Percentiles rank a stretch among this genome's conserved stretches.
phyloP scores from a whole-genome alignment of 768 basidiomycete genomes.

The Phallus indusiatus region DNA sequence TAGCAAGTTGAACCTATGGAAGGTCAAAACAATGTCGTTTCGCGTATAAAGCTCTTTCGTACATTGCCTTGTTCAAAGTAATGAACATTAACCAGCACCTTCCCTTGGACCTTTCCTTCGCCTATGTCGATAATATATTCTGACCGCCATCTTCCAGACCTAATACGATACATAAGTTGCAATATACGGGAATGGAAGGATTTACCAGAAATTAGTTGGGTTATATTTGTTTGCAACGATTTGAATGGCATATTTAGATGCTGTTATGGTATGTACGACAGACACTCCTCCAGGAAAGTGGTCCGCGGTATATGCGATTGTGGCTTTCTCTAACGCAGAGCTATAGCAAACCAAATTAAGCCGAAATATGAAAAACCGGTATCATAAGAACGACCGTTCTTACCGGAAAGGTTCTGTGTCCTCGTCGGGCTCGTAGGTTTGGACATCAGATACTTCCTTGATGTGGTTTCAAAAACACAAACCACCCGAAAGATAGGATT shows the following conservation, averaged over 20 bases:
- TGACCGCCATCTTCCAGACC: constrained; percentile 95
- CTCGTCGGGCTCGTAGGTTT: constrained; percentile 48
- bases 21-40: neutral
- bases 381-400: constrained; percentile 9
- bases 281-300: constrained; percentile 77
- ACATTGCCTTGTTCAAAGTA: constrained; percentile 98
- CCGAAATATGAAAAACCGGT: neutral
- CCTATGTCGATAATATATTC: constrained; percentile 68
- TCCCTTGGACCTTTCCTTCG: constrained; percentile 54
- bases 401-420: constrained; percentile 75
- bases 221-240: constrained; percentile 97
- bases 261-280: constrained; percentile 37
- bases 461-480: neutral
- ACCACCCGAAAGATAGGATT: neutral
- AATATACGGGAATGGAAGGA: constrained; percentile 11
- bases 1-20: constrained; percentile 78
- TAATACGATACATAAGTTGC: constrained; percentile 21
- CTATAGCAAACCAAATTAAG: constrained; percentile 28
- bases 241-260: constrained; percentile 54
- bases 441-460: constrained; percentile 72
- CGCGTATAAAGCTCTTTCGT: constrained; percentile 16
- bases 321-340: constrained; percentile 56
- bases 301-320: constrained; percentile 60
- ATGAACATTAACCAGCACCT: constrained; percentile 77
- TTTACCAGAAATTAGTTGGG: constrained; percentile 82